Percentiles rank a stretch among this genome's conserved stretches.
These are phyloP conservation scores for Beauveria sp. DNA, from an alignment of 2,329 filamentous ascomycete species.

Conservation along the genomic window DNA sequence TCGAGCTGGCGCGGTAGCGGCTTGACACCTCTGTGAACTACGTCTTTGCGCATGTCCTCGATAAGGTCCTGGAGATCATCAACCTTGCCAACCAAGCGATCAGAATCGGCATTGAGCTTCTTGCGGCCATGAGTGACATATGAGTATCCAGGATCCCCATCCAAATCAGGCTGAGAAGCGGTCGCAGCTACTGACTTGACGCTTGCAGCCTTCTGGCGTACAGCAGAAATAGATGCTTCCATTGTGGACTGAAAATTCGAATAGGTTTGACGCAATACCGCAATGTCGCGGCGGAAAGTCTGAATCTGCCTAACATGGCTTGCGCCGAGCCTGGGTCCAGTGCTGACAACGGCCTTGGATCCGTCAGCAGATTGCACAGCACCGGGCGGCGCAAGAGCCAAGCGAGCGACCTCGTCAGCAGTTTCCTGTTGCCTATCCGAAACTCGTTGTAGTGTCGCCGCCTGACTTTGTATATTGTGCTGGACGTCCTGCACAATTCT, in stretches of 20 bases:
- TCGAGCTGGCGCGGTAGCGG: conserved; percentile 88
- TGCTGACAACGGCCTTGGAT: conserved; percentile 24
- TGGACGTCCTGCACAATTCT: conserved; percentile 80
- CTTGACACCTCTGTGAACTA: conserved; percentile 85
- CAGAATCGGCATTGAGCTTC: conserved; percentile 76
- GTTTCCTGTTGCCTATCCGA: conserved; percentile 87
- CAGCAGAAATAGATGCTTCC: conserved; percentile 74
- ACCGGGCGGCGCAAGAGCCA: conserved; percentile 40
- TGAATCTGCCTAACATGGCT: conserved; percentile 72
- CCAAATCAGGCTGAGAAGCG: conserved; percentile 60
- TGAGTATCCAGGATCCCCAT: conserved; percentile 71
- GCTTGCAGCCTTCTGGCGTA: conserved; percentile 72
- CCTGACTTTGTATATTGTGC: conserved; percentile 75
- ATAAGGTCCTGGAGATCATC: conserved; percentile 97
- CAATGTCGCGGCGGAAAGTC: conserved; percentile 76
- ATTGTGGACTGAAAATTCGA: conserved; percentile 85
- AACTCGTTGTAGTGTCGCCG: conserved; percentile 72
- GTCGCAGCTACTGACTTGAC: conserved; percentile 72
- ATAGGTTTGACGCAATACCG: conserved; percentile 87
- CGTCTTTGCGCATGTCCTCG: conserved; percentile 94
- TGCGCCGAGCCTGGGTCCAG: conserved; percentile 40
- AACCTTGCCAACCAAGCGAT: conserved; percentile 82
- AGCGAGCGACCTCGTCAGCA: conserved; percentile 71
- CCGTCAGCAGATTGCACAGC: conserved; percentile 36
- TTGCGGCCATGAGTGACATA: conserved; percentile 87